Evolutionary conservation across 805 yeast genomes (phyloP).

Genomic region (Naumovozyma castellii): DNA sequence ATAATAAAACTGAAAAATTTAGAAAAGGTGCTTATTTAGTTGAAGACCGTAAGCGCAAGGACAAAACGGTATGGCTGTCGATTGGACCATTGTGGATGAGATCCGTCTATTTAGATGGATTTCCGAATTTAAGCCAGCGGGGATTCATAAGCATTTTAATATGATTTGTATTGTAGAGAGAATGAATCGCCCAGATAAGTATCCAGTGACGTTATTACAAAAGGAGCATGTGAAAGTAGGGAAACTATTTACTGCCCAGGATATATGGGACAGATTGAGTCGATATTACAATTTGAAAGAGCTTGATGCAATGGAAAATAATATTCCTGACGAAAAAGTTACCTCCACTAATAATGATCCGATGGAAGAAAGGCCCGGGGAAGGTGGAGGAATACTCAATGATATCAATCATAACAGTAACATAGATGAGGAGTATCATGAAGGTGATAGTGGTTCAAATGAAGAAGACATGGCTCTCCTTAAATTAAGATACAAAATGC

Average conservation of each 20-base stretch:
- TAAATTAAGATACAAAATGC: constrained; percentile 3
- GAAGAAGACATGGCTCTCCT: constrained; percentile 2
- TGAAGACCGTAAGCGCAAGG: neutral
- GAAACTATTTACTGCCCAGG: constrained; percentile 34
- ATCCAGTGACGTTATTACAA: constrained; percentile 29
- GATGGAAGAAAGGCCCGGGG: neutral
- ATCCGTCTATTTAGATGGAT: constrained; percentile 50
- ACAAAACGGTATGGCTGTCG: constrained; percentile 11
- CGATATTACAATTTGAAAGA: constrained; percentile 47
- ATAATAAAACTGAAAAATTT: too few species aligned
- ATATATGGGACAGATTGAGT: constrained; percentile 49
- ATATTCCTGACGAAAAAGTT: constrained; percentile 1
- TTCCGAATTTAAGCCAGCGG: constrained; percentile 62
- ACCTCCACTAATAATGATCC: neutral
- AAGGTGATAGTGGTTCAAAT: constrained; percentile 1
- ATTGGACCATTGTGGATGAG: constrained; percentile 58
- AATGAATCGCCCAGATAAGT: constrained; percentile 34
- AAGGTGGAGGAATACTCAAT: neutral
- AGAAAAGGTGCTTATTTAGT: too few species aligned
- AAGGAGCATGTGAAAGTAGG: constrained; percentile 16
- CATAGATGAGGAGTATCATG: neutral
- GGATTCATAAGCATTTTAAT: constrained; percentile 38
- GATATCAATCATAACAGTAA: neutral
- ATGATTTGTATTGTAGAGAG: constrained; percentile 30
- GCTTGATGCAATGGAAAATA: constrained; percentile 46